phyloP scores from a whole-genome alignment of 2,329 filamentous ascomycete species.

The Domatiomyces globalis region DNA sequence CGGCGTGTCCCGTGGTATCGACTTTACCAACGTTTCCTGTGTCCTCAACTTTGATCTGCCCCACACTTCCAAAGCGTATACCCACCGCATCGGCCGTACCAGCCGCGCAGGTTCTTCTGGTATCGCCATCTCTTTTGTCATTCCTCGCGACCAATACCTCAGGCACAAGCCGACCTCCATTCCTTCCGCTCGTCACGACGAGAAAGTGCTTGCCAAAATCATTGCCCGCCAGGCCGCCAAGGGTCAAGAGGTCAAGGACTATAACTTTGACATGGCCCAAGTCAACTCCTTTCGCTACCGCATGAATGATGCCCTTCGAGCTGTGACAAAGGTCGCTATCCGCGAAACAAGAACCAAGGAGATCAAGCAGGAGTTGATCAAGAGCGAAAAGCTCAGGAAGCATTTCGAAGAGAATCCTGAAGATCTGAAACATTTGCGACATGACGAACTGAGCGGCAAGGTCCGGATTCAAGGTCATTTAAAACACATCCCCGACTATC shows the following conservation, averaged over 20 bases:
- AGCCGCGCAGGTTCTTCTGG: slow-evolving; percentile 81
- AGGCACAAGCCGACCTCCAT: slow-evolving; percentile 83
- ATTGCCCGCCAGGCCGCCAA: slow-evolving; percentile 62
- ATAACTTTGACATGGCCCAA: slow-evolving; percentile 87
- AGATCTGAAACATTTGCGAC: slow-evolving; percentile 72
- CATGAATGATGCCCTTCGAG: slow-evolving; percentile 78
- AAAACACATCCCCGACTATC: slow-evolving; percentile 86
- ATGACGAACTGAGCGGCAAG: slow-evolving; percentile 61
- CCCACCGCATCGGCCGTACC: slow-evolving; percentile 90
- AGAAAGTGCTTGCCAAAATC: slow-evolving; percentile 69
- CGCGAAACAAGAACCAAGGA: slow-evolving; percentile 82
- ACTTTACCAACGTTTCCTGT: slow-evolving; percentile 88
- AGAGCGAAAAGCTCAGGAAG: slow-evolving; percentile 83
- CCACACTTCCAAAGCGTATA: slow-evolving; percentile 75
- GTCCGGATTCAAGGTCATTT: slow-evolving; percentile 77
- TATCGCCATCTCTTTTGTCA: slow-evolving; percentile 89
- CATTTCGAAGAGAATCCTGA: slow-evolving; percentile 96
- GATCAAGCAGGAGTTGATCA: slow-evolving; percentile 74
- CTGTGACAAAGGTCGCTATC: slow-evolving; percentile 78
- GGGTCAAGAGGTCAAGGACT: slow-evolving; percentile 71
- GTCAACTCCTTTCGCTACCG: slow-evolving; percentile 90
- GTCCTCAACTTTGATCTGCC: slow-evolving; percentile 97
- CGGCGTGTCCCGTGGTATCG: slow-evolving; percentile 87
- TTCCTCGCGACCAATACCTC: slow-evolving; percentile 65
- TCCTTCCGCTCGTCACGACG: slow-evolving; percentile 63